phyloP scores from a whole-genome alignment of 805 yeast genomes.

The Candida sithepensis region DNA sequence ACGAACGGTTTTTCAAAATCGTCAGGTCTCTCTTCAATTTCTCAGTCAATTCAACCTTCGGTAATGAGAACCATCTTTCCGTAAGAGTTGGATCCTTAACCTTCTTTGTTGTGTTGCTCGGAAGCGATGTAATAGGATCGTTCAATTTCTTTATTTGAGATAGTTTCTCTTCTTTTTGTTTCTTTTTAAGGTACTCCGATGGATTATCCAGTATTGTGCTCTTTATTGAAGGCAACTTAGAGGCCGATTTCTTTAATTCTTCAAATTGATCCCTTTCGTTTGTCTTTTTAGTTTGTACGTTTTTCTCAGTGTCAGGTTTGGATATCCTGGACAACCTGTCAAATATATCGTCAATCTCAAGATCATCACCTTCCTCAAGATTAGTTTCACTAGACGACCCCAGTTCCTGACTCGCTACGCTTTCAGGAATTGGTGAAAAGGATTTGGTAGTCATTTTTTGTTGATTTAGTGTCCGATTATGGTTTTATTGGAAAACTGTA shows the following conservation, averaged over 20 bases:
- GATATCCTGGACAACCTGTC: conserved; percentile 19
- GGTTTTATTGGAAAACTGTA: no score
- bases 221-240: conserved; percentile 38
- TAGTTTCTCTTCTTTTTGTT: conserved; percentile 7
- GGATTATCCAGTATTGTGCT: conserved; percentile 27
- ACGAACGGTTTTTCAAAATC: conserved; percentile 80
- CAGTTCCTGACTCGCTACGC: conserved; percentile 13
- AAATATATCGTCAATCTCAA: conserved; percentile 34
- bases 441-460: background rate
- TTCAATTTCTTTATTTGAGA: conserved; percentile 25
- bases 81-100: conserved; percentile 39
- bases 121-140: conserved; percentile 39
- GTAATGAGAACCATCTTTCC: conserved; percentile 75
- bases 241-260: conserved; percentile 25
- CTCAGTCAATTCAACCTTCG: conserved; percentile 70
- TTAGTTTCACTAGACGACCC: conserved; percentile 9
- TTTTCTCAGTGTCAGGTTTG: background rate
- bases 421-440: conserved; percentile 18
- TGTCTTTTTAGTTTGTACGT: conserved; percentile 3
- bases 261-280: conserved; percentile 32
- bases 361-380: conserved; percentile 8
- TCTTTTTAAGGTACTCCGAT: conserved; percentile 21
- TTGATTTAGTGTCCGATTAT: no score
- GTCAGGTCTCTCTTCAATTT: conserved; percentile 71
- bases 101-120: conserved; percentile 14